A percentile compares a stretch with the other conserved stretches of the same genome.
Conservation (phyloP, 148 eudicot species). For the Camellia granthamiana region DNA sequence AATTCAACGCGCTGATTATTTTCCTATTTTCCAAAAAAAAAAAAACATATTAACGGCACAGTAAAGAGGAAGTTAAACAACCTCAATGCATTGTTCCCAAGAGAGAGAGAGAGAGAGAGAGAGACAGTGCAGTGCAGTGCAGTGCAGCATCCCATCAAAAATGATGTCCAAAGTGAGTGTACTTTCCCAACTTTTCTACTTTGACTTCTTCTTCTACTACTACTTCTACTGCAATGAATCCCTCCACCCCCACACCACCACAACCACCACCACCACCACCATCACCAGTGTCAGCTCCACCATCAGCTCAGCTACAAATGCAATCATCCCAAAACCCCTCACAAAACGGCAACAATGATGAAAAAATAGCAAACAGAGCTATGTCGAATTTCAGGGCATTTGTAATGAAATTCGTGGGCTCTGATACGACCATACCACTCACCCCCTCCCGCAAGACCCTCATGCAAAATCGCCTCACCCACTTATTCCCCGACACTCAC, state of each 20-base stretch:
- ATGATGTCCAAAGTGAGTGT: no score
- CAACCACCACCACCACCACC: not conserved
- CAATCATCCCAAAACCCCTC: not conserved
- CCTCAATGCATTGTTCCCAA: no score
- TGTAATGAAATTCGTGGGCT: constrained; percentile 24
- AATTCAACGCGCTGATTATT: no score
- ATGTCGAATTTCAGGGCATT: constrained; percentile 34
- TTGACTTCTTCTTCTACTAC: not conserved
- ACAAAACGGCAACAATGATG: not conserved
- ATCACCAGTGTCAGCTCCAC: not conserved
- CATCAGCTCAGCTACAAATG: not conserved
- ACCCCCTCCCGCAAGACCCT: not conserved
- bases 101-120: no score
- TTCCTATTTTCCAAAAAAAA: no score
- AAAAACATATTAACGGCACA: no score
- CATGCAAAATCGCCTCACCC: constrained; percentile 20
- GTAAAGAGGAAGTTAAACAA: no score
- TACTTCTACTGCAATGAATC: no score
- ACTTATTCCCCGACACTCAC: constrained; percentile 21
- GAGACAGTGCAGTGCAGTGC: no score
- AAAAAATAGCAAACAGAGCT: not conserved
- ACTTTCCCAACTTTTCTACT: not conserved
- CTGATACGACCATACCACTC: constrained; percentile 23
- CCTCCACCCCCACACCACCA: not conserved
- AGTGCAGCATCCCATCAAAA: no score